phyloP scores from a whole-genome alignment of 257 asterid genomes.

The Przewalskia tangutica region DNA sequence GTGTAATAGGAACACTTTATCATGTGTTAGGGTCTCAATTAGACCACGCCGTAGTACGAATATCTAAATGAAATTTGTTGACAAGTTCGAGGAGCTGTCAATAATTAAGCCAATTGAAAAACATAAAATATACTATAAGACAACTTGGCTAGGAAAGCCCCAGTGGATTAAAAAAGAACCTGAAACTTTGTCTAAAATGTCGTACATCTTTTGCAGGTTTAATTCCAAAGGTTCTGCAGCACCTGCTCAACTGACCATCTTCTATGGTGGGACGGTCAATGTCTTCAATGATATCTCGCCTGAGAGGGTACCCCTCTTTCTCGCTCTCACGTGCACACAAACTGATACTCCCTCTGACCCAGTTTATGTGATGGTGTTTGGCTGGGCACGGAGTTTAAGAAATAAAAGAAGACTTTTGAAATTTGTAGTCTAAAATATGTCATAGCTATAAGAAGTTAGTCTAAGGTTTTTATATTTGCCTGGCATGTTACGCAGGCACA shows the following conservation, averaged over 20 bases:
- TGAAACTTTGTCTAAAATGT: neutral
- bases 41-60: too few relatives aligned
- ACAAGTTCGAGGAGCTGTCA: too few relatives aligned
- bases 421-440: too few relatives aligned
- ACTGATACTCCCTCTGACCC: neutral
- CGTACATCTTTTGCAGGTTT: constrained; percentile 25
- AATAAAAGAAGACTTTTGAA: too few relatives aligned
- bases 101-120: too few relatives aligned
- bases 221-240: constrained; percentile 24
- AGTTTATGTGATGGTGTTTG: too few relatives aligned
- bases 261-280: constrained; percentile 59
- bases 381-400: too few relatives aligned
- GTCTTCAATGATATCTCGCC: constrained; percentile 69
- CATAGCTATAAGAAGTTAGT: neutral
- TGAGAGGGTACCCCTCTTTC: constrained; percentile 44
- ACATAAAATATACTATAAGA: too few relatives aligned
- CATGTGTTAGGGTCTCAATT: too few relatives aligned
- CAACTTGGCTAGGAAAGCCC: neutral
- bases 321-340: neutral
- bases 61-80: too few relatives aligned
- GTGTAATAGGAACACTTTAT: too few relatives aligned
- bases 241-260: constrained; percentile 64
- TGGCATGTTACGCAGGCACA: constrained; percentile 46
- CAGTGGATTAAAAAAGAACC: neutral
- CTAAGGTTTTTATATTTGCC: neutral